A percentile compares a stretch with the other conserved stretches of the same genome.
Evolutionary conservation across 441 rosid species (phyloP).

Genomic region (California macrophylla): DNA sequence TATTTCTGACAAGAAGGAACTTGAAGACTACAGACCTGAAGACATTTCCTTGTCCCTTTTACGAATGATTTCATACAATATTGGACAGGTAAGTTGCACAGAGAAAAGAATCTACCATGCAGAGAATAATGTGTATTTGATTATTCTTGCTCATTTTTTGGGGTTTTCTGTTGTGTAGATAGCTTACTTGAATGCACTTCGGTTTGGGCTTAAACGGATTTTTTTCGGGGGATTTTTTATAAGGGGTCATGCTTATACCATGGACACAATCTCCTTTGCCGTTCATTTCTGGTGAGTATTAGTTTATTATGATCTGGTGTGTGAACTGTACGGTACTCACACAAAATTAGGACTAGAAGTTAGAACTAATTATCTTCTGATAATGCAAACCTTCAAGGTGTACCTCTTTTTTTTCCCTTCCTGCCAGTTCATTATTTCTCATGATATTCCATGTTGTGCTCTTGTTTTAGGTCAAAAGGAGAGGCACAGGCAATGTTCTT

Average conservation of each 20-base stretch:
- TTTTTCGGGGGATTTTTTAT: conserved; percentile 77
- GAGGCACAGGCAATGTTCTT: conserved; percentile 94
- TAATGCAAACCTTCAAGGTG: not conserved
- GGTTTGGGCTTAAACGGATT: conserved; percentile 25
- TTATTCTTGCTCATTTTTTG: not conserved
- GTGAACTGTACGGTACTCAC: not conserved
- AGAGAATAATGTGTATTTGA: not conserved
- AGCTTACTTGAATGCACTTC: conserved; percentile 27
- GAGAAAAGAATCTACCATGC: not conserved
- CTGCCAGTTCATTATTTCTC: not conserved
- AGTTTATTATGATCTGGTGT: not conserved
- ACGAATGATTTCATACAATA: conserved; percentile 97
- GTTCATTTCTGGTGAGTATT: conserved; percentile 73
- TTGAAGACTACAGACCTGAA: conserved; percentile 84
- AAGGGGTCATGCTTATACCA: conserved; percentile 82
- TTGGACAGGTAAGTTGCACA: conserved; percentile 64
- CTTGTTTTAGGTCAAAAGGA: conserved; percentile 75
- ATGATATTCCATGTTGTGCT: conserved; percentile 13
- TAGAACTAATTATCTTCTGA: conserved; percentile 1
- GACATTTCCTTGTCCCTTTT: conserved; percentile 91
- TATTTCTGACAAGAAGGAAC: conserved; percentile 83
- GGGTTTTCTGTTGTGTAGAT: conserved; percentile 11
- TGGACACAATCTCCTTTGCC: conserved; percentile 95
- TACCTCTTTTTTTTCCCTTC: not conserved
- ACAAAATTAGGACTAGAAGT: not conserved